Evolutionary conservation across 139 green algal genomes (phyloP), one percentile per base, ranked within the genome.

Genomic region (Chlamydomonas sp.): DNA sequence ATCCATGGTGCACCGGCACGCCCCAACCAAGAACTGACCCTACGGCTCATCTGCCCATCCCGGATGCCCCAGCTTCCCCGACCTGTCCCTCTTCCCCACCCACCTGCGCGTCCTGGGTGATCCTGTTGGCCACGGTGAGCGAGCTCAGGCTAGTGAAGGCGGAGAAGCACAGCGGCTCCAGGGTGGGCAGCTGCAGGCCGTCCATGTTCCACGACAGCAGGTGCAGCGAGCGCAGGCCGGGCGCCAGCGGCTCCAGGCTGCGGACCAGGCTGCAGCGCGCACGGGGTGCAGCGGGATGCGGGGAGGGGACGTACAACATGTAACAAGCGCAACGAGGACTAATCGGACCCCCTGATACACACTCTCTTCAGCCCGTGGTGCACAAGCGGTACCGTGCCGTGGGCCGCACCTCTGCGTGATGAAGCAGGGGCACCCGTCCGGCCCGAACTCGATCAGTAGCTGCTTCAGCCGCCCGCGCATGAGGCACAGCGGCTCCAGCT

Each of bases 151-250:
- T 7, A 7, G 74, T 75, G 83, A 88, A 88, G 20, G 83, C 83
- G 73, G 74, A 68, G 15, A 88, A 88, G 83, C 2, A 14, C 61
- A 88, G 83, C 9, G 63, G 83, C 83, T 81, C 83, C 73, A 68
- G 73, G 0, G 5, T 3, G 49, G 74, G 5, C 16, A 88, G 83
- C 74, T 59, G 63, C 4, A 81, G 31, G 8, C 74, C 73, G 9
- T 86, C 82, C 82, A 86, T 86, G 73, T 88, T 88, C 83, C 83
- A 88, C 49, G 60, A 75, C 73, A 81, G 63, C 63, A 88, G 75
- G 83, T 88, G 83, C 83, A 88, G 74, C 63, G 83, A 81, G n/a
- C 75, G 63, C 7, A 88, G 74, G 4, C 6, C 49, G 31, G 73
- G 73, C 49, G 83, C 83, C 73, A 88, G 74, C 73, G 83, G 83